A percentile compares a stretch with the other conserved stretches of the same genome.
phyloP scores from a whole-genome alignment of 495 filamentous ascomycete species.

The Podospora pseudocomata region DNA sequence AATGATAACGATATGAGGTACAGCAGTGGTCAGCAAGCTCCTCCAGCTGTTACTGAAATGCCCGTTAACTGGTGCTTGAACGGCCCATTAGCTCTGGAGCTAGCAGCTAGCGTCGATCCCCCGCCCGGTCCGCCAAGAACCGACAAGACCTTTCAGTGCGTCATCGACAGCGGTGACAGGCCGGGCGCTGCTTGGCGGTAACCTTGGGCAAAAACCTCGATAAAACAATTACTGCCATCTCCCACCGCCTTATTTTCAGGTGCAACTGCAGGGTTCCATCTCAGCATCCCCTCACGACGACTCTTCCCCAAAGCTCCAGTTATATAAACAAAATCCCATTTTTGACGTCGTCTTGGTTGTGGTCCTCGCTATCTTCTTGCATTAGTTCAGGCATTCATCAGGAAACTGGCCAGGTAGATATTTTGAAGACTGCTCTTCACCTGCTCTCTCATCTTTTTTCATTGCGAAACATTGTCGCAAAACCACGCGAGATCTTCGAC shows the following conservation, averaged over 20 bases:
- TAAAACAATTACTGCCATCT: constrained; percentile 5
- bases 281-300: background rate
- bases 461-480: background rate
- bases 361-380: background rate
- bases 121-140: background rate
- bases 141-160: background rate
- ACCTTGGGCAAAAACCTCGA: background rate
- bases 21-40: constrained; percentile 3
- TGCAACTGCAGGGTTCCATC: background rate
- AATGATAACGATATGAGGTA: constrained; percentile 13
- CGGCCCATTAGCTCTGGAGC: background rate
- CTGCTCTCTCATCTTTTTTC: background rate
- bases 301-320: background rate
- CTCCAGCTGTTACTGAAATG: background rate
- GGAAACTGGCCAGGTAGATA: background rate
- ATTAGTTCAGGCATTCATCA: background rate
- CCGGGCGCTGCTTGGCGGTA: background rate
- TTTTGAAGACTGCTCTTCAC: background rate
- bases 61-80: background rate
- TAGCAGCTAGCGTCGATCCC: constrained; percentile 7
- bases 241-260: constrained; percentile 10
- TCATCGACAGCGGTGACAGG: constrained; percentile 7
- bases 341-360: background rate
- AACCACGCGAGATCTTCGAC: background rate
- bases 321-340: background rate